Conservation (phyloP, 1,284 basidiomycete species). For the Dichomitus squalens region DNA sequence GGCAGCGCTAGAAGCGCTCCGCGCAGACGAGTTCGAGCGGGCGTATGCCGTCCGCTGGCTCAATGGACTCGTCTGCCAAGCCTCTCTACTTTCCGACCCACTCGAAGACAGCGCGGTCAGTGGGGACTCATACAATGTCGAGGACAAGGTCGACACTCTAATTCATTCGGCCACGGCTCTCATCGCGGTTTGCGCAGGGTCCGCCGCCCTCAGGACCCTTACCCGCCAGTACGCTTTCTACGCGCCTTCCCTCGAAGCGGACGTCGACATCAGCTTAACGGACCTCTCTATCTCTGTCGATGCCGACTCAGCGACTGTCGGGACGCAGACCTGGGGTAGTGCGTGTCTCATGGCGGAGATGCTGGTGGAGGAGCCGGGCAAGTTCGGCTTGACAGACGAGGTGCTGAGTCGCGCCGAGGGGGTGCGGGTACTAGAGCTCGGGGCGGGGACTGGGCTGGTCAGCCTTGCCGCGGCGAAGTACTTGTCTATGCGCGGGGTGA, state of each 20-base stretch:
- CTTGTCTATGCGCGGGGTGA: conserved; percentile 27
- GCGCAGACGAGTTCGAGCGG: conserved; percentile 67
- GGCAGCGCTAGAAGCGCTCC: conserved; percentile 21
- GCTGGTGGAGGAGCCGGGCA: conserved; percentile 60
- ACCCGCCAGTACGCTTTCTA: conserved; percentile 45
- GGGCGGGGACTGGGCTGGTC: conserved; percentile 88
- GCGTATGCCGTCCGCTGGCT: conserved; percentile 73
- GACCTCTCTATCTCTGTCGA: conserved; percentile 74
- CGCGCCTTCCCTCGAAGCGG: conserved; percentile 16
- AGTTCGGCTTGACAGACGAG: conserved; percentile 47
- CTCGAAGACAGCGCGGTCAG: conserved; percentile 15
- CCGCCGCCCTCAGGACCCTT: conserved; percentile 42
- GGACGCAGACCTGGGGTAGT: conserved; percentile 91
- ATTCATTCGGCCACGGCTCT: conserved; percentile 56
- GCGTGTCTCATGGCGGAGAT: conserved; percentile 83
- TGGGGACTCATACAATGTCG: conserved; percentile 6
- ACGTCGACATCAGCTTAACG: conserved; percentile 53
- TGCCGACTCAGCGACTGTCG: conserved; percentile 76
- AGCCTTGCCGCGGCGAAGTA: conserved; percentile 65
- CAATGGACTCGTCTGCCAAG: conserved; percentile 51
- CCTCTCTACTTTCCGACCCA: conserved; percentile 22
- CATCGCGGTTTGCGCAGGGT: conserved; percentile 41
- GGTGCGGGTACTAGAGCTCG: conserved; percentile 79
- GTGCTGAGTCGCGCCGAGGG: neutral
- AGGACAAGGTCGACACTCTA: conserved; percentile 33